Evolutionary conservation across 495 filamentous ascomycete species (phyloP).

Genomic region (Durotheca rogersii): DNA sequence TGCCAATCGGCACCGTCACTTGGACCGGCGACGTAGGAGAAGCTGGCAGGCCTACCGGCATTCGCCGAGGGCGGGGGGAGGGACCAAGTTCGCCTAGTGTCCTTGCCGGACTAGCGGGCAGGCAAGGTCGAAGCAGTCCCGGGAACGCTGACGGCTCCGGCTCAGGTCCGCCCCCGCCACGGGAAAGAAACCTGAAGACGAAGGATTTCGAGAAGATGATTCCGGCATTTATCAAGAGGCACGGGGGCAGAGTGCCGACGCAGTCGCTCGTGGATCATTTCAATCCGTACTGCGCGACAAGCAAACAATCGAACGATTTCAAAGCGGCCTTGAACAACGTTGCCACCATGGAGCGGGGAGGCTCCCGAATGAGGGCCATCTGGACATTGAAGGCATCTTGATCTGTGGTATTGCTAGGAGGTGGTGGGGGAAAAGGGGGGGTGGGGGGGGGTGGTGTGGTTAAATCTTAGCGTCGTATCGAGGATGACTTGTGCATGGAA

Average conservation of each 20-base stretch:
- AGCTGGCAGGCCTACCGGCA: slow-evolving; percentile 57
- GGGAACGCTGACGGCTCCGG: slow-evolving; percentile 38
- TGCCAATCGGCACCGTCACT: slow-evolving; percentile 82
- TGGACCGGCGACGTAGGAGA: slow-evolving; percentile 87
- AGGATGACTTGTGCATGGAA: no score
- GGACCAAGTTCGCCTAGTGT: slow-evolving; percentile 57
- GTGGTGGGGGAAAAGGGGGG: no score
- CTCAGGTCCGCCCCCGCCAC: slow-evolving; percentile 28
- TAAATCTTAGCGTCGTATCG: no score
- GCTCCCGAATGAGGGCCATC: slow-evolving; percentile 44
- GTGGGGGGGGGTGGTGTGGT: no score
- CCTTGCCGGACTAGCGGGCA: slow-evolving; percentile 59
- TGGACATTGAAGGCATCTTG: slow-evolving; percentile 46
- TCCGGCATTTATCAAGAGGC: slow-evolving; percentile 66
- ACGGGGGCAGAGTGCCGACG: slow-evolving; percentile 69
- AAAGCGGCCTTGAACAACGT: slow-evolving; percentile 50
- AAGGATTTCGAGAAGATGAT: slow-evolving; percentile 73
- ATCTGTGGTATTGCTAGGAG: no score
- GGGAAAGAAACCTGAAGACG: slow-evolving; percentile 29
- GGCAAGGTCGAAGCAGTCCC: slow-evolving; percentile 46
- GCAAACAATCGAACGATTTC: slow-evolving; percentile 47
- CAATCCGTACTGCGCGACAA: slow-evolving; percentile 49
- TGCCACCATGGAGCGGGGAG: slow-evolving; percentile 48
- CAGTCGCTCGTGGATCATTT: slow-evolving; percentile 81
- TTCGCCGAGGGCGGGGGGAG: slow-evolving; percentile 38